Evolutionary conservation across 2,329 filamentous ascomycete species (phyloP).

Genomic region (Peltaster fructicola): DNA sequence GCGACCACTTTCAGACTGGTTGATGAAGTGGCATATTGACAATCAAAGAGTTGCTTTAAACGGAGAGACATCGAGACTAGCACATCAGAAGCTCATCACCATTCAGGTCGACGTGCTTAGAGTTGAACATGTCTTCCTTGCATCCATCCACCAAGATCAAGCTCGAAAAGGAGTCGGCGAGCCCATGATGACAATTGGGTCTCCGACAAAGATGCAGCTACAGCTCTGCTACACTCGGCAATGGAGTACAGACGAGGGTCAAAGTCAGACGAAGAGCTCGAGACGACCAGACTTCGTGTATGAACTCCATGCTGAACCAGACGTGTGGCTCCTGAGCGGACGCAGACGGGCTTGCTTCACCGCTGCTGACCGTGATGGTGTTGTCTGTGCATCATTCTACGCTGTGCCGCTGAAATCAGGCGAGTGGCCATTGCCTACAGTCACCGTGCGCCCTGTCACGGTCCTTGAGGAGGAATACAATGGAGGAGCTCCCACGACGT

Average conservation of each 20-base stretch:
- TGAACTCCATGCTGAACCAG: slow-evolving; percentile 52
- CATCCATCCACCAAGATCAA: slow-evolving; percentile 34
- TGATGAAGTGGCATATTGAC: slow-evolving; percentile 37
- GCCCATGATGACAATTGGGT: slow-evolving; percentile 46
- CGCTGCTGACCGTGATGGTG: slow-evolving; percentile 19
- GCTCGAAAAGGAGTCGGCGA: slow-evolving; percentile 40
- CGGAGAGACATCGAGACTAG: slow-evolving; percentile 10
- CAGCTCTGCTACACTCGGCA: slow-evolving; percentile 37
- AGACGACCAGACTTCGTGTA: slow-evolving; percentile 44
- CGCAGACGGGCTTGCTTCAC: slow-evolving; percentile 62
- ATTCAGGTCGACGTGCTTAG: slow-evolving; percentile 84
- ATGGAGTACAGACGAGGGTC: slow-evolving; percentile 32
- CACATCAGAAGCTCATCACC: slow-evolving; percentile 39
- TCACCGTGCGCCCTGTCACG: slow-evolving; percentile 56
- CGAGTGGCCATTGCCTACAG: slow-evolving; percentile 53
- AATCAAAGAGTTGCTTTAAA: slow-evolving; percentile 13
- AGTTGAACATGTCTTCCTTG: slow-evolving; percentile 66
- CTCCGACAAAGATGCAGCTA: no score
- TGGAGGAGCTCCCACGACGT: slow-evolving; percentile 26
- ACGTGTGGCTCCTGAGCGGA: slow-evolving; percentile 79
- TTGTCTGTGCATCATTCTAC: no score
- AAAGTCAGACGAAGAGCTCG: slow-evolving; percentile 2
- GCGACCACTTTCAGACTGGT: slow-evolving; percentile 31
- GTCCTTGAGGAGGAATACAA: slow-evolving; percentile 14
- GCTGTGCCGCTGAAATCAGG: slow-evolving; percentile 69